Evolutionary conservation across 2,329 filamentous ascomycete species (phyloP), one percentile per base, ranked within the genome.

Genomic region (Penicillium janthinellum): DNA sequence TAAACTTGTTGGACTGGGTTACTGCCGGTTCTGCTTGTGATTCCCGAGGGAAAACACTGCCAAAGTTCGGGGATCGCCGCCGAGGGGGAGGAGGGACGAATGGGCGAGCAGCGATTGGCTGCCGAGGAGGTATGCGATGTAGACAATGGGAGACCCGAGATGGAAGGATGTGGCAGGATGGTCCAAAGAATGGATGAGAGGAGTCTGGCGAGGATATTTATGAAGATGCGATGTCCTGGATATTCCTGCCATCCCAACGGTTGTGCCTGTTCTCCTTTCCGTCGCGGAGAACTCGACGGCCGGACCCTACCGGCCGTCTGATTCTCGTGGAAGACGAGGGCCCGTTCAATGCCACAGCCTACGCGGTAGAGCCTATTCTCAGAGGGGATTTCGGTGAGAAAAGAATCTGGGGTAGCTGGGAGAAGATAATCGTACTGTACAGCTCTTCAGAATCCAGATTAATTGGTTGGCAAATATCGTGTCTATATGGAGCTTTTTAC

Each of bases 21-120:
- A 44, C 63, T 60, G 25, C 25, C 25, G 63, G 54, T 42, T 37
- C 37, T 45, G 58, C 58, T 54, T 58, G 56, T 60, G 54, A 56
- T 67, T 65, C 65, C 67, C 65, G 62, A 65, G 67, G 65, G 59
- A 65, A 67, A 38, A 67, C 52, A 59, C 58, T 56, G 57, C 4
- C 47, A 59, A 48, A 58, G 58, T 47, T 66, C 68, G 70, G 70
- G 66, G 64, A 67, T 70, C 64, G 61, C 67, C 69, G 70, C 69
- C 60, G 64, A 55, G 28, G 20, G 35, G 39, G 15, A 37, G 37
- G 37, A 54, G 37, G 47, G 44, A 39, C 3, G 31, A 37, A 20
- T 38, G 45, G 54, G 37, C 41, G 34, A 54, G 57, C 54, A 53
- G 31, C 49, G 56, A 59, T 63, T 58, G 60, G 63, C 42, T 67